Percentiles rank a stretch among this genome's conserved stretches.
phyloP scores from a whole-genome alignment of 805 yeast species.

The Candida palmyrensis region DNA sequence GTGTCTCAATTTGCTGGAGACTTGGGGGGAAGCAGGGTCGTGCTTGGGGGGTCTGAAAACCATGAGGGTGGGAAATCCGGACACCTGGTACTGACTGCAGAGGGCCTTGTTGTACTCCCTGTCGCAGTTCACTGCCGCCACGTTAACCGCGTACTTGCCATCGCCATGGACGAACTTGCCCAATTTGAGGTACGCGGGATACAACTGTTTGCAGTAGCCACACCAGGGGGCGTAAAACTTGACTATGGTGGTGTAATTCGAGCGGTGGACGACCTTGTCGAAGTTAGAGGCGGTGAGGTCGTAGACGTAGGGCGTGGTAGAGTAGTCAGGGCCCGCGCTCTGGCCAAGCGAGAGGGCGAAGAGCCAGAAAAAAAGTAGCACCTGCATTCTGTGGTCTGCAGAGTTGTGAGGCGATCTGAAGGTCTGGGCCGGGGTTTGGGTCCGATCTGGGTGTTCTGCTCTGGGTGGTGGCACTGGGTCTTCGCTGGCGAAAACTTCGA shows the following conservation, averaged over 20 bases:
- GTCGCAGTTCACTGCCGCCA: slow-evolving; percentile 88
- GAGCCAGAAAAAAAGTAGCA: no score
- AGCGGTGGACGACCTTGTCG: slow-evolving; percentile 55
- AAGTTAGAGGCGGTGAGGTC: slow-evolving; percentile 58
- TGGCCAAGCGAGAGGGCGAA: no score
- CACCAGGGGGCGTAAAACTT: slow-evolving; percentile 99
- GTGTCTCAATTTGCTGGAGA: slow-evolving; percentile 25
- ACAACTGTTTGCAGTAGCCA: slow-evolving; percentile 80
- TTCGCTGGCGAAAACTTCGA: no score
- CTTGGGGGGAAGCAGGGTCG: slow-evolving; percentile 3
- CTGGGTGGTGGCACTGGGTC: no score
- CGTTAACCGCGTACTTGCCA: slow-evolving; percentile 44
- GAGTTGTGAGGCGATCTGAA: no score
- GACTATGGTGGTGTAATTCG: slow-evolving; percentile 77
- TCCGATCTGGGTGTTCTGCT: no score
- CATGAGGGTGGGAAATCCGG: slow-evolving; percentile 81
- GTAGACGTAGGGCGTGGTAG: slow-evolving; percentile 39
- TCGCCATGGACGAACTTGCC: slow-evolving; percentile 54
- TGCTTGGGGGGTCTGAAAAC: slow-evolving; percentile 79
- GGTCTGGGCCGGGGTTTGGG: no score
- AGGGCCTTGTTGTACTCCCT: slow-evolving; percentile 57
- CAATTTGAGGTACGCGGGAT: slow-evolving; percentile 58
- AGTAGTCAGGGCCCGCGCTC: no score
- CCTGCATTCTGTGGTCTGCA: no score
- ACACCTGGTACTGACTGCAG: slow-evolving; percentile 60